These are phyloP conservation scores for Cladosporium velox DNA, from an alignment of 2,329 filamentous ascomycete genomes.

Conservation along the genomic window DNA sequence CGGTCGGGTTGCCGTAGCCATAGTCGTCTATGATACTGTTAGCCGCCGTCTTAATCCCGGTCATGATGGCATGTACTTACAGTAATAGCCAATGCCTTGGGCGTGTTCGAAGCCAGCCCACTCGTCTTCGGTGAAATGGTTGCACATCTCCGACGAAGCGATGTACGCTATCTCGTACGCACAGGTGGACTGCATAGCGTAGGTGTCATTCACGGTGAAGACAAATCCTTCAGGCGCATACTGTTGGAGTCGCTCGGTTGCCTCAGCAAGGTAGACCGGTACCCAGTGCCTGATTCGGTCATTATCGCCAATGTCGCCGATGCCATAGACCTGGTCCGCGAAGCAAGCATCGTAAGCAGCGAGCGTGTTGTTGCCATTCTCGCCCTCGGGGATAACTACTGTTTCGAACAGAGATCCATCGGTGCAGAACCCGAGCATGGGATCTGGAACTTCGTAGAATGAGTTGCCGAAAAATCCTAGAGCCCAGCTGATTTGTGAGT, in stretches of 20 bases:
- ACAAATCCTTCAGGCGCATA: constrained; percentile 52
- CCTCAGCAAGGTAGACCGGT: constrained; percentile 48
- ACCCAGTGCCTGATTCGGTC: constrained; percentile 49
- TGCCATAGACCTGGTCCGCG: constrained; percentile 42
- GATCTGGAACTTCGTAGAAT: constrained; percentile 42
- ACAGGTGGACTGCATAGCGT: constrained; percentile 53
- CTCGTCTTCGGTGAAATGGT: constrained; percentile 56
- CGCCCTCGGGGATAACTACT: constrained; percentile 54
- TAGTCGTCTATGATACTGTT: constrained; percentile 30
- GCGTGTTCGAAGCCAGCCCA: constrained; percentile 58
- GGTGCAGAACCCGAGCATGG: constrained; percentile 43
- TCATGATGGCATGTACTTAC: constrained; percentile 34
- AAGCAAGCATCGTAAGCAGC: constrained; percentile 55
- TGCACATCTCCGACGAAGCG: constrained; percentile 54
- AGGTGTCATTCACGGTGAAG: constrained; percentile 53
- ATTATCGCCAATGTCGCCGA: constrained; percentile 45
- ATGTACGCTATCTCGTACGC: constrained; percentile 57
- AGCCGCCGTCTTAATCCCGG: not conserved
- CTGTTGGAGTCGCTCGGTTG: constrained; percentile 49
- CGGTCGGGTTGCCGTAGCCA: constrained; percentile 51
- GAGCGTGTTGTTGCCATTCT: constrained; percentile 55
- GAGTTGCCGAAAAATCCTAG: constrained; percentile 56
- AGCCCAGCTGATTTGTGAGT: constrained; percentile 57
- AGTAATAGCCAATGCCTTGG: constrained; percentile 56
- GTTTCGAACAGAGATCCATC: constrained; percentile 47